Evolutionary conservation across 345 rosid species (phyloP).

Genomic region (Rhodomyrtus tomentosa): DNA sequence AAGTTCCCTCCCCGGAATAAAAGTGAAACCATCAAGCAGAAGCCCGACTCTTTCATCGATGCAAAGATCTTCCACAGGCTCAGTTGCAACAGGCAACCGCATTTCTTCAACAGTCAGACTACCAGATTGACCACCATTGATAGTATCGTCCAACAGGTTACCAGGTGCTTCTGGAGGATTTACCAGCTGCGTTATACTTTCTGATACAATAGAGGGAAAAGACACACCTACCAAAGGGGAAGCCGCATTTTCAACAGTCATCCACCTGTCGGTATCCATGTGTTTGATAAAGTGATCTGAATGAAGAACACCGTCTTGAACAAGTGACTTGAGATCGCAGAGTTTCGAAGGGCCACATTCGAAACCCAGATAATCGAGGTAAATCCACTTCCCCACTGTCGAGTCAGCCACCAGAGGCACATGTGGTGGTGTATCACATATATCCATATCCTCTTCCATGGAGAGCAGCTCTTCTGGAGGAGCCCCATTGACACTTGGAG

Average conservation of each 20-base stretch:
- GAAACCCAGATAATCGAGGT: conserved; percentile 77
- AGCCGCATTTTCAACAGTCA: conserved; percentile 91
- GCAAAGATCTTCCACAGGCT: conserved; percentile 38
- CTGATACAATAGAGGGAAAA: conserved; percentile 55
- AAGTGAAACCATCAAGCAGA: conserved; percentile 55
- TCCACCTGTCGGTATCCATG: conserved; percentile 81
- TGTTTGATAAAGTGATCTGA: conserved; percentile 93
- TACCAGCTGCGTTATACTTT: conserved; percentile 57
- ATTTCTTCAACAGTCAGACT: conserved; percentile 20
- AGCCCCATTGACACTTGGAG: conserved; percentile 31
- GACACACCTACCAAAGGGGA: conserved; percentile 54
- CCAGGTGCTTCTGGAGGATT: conserved; percentile 98
- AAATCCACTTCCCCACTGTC: conserved; percentile 79
- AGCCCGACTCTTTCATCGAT: conserved; percentile 66
- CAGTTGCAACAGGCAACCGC: conserved; percentile 11
- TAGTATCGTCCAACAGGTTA: conserved; percentile 57
- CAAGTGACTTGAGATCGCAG: conserved; percentile 64
- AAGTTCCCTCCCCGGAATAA: conserved; percentile 70
- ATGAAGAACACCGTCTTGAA: conserved; percentile 68
- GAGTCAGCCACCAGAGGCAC: conserved; percentile 44
- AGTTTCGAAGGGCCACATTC: conserved; percentile 85
- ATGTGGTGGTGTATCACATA: conserved; percentile 94
- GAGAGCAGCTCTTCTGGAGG: conserved; percentile 68
- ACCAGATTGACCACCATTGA: conserved; percentile 30
- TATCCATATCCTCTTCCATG: conserved; percentile 99